Percentiles rank a stretch among this genome's conserved stretches.
Evolutionary conservation across 1,284 basidiomycete species (phyloP).

Genomic region (Ustilago lituana): DNA sequence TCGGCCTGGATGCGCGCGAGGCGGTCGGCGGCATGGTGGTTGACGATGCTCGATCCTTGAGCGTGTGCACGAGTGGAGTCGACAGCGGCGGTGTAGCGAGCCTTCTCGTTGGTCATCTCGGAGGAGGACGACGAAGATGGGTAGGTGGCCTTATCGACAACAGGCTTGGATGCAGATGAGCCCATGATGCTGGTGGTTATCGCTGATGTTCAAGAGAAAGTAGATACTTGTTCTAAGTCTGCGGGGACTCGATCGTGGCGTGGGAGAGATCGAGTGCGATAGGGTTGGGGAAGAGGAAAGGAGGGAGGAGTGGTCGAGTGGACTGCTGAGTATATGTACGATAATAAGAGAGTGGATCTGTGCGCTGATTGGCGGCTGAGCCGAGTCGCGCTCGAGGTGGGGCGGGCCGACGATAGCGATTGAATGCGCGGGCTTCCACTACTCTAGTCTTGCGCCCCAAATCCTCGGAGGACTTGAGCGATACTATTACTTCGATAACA

Average conservation of each 20-base stretch:
- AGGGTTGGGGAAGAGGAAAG: background rate
- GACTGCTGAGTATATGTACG: constrained; percentile 8
- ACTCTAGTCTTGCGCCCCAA: too few relatives aligned
- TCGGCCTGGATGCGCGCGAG: constrained; percentile 54
- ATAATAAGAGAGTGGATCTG: background rate
- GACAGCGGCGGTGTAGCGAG: constrained; percentile 16
- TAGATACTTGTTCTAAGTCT: background rate
- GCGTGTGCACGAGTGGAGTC: constrained; percentile 14
- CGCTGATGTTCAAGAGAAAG: background rate
- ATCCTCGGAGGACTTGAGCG: too few relatives aligned
- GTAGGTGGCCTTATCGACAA: constrained; percentile 13
- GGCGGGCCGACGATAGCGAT: background rate
- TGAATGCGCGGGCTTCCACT: constrained; percentile 15
- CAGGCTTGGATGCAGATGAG: constrained; percentile 37
- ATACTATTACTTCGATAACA: background rate
- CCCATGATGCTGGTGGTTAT: constrained; percentile 15
- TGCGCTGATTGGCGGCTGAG: background rate
- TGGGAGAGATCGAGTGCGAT: background rate
- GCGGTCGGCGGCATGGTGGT: constrained; percentile 50
- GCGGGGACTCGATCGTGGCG: too few relatives aligned
- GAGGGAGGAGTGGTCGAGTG: background rate
- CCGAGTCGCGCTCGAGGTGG: constrained; percentile 11
- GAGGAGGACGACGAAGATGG: constrained; percentile 3
- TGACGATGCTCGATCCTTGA: constrained; percentile 12
- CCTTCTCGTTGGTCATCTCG: constrained; percentile 32